Evolutionary conservation across 2,329 filamentous ascomycete species (phyloP), one percentile per base, ranked within the genome.

Genomic region (Paraphoma sp.): DNA sequence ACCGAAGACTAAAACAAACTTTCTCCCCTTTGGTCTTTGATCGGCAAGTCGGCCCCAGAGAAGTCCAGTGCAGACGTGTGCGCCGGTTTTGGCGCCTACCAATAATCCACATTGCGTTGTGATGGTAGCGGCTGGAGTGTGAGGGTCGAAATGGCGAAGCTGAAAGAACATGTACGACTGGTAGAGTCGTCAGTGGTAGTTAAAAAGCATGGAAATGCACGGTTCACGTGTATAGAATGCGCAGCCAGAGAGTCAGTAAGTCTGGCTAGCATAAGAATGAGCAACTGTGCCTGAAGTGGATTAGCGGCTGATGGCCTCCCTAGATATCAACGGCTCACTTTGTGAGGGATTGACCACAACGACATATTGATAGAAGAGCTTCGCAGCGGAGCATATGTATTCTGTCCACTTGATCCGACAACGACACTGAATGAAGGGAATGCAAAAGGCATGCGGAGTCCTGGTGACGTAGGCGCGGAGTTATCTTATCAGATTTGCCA

Each of bases 131-230:
- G 86, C 82, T 5, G 82, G 74, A 30, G 81, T 73, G 28, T 76
- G 79, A 2, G 80, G 81, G 12, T 89, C 82, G 67, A 94, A 93
- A 64, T 87, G 93, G 62, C 86, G 87, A 23, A 95, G 83, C 74
- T 93, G 90, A 76, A 92, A 94, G 76, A 92, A 94, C 83, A 93
- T 87, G 76, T 93, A 94, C 2, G 89, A 84, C 54, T 62, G 49
- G 12, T 17, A 23, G 36, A 16, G 29, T 6, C 14, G 23, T 36
- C 14, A 31, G 12, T 30, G 14, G 29, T 11, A 29, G 29, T 4
- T 4, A 43, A 4, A 10, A 36, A 36, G 14, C 16, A 6, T 40
- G 14, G 6, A 23, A 28, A 41, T n/a, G 16, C 10, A 28, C 17
- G 30, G 3, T 40, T 44, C 41, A 55, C 53, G 18, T 50, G 53